Percentiles rank a stretch among this genome's conserved stretches.
phyloP scores from a whole-genome alignment of 768 basidiomycete genomes.

The Thelephora aurantiotincta region DNA sequence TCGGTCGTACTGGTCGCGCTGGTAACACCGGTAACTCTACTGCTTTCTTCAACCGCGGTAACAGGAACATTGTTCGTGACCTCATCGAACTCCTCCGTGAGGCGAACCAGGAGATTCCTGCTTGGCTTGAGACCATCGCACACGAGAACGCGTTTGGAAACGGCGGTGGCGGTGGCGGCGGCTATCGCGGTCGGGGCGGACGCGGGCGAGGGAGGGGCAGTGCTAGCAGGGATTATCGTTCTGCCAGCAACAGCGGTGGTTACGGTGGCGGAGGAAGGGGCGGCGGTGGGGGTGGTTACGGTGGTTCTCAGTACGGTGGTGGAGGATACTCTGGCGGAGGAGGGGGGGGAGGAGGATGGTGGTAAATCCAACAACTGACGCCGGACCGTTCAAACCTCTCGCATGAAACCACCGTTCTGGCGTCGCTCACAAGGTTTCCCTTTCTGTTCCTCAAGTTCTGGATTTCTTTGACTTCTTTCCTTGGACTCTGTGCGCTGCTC shows the following conservation, averaged over 20 bases:
- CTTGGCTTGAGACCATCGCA: slow-evolving; percentile 80
- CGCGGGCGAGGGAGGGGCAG: slow-evolving; percentile 49
- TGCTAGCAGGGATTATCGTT: slow-evolving; percentile 29
- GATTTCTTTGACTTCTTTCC: slow-evolving; percentile 10
- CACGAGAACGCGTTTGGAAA: slow-evolving; percentile 67
- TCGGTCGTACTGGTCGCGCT: slow-evolving; percentile 96
- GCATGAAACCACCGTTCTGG: slow-evolving; percentile 1
- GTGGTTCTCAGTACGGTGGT: slow-evolving; percentile 22
- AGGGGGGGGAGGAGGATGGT: slow-evolving; percentile 13
- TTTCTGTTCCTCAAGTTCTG: slow-evolving; percentile 11
- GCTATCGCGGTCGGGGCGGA: slow-evolving; percentile 37
- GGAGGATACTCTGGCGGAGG: slow-evolving; percentile 18
- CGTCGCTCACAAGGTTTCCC: slow-evolving; percentile 7
- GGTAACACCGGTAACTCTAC: slow-evolving; percentile 95
- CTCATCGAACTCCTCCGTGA: slow-evolving; percentile 88
- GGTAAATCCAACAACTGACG: neutral
- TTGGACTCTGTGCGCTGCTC: slow-evolving; percentile 47
- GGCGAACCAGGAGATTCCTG: slow-evolving; percentile 90
- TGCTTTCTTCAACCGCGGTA: slow-evolving; percentile 91
- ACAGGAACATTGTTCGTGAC: slow-evolving; percentile 85
- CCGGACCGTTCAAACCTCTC: neutral
- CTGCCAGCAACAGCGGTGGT: slow-evolving; percentile 21
- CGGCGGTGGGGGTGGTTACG: slow-evolving; percentile 14
- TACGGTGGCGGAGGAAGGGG: slow-evolving; percentile 20
- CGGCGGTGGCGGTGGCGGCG: slow-evolving; percentile 30